These are phyloP conservation scores for Salix viminalis DNA, from an alignment of 345 rosid genomes.

Conservation along the genomic window DNA sequence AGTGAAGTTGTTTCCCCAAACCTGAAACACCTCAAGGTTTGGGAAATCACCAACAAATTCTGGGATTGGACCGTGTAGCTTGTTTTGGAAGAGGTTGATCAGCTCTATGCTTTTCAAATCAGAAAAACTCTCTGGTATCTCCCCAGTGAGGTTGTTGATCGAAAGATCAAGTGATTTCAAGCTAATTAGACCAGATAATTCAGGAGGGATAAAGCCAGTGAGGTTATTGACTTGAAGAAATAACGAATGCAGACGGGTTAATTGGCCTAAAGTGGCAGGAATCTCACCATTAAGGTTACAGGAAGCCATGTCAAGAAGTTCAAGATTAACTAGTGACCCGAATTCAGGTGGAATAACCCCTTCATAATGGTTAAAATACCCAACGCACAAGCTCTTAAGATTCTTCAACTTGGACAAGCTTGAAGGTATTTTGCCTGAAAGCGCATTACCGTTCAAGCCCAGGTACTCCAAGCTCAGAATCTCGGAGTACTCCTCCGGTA, in stretches of 20 bases:
- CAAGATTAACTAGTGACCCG: slow-evolving; percentile 54
- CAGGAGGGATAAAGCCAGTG: slow-evolving; percentile 65
- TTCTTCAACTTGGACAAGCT: slow-evolving; percentile 58
- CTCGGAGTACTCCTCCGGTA: slow-evolving; percentile 68
- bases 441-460: slow-evolving; percentile 54
- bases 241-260: slow-evolving; percentile 51
- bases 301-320: slow-evolving; percentile 57
- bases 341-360: slow-evolving; percentile 77
- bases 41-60: slow-evolving; percentile 63
- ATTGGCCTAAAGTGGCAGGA: slow-evolving; percentile 54
- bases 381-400: slow-evolving; percentile 46
- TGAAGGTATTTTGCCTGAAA: slow-evolving; percentile 51
- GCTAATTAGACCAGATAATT: slow-evolving; percentile 56
- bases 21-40: slow-evolving; percentile 51
- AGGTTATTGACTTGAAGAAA: slow-evolving; percentile 72
- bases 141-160: slow-evolving; percentile 56
- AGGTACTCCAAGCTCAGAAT: slow-evolving; percentile 60
- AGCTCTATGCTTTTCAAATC: slow-evolving; percentile 46
- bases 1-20: slow-evolving; percentile 85
- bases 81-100: slow-evolving; percentile 58
- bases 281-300: slow-evolving; percentile 71
- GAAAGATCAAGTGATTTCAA: slow-evolving; percentile 78
- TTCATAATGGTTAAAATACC: slow-evolving; percentile 52
- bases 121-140: slow-evolving; percentile 59
- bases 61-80: slow-evolving; percentile 63